Evolutionary conservation across 2,329 filamentous ascomycete species (phyloP).

Genomic region (Curvularia hawaiiensis): DNA sequence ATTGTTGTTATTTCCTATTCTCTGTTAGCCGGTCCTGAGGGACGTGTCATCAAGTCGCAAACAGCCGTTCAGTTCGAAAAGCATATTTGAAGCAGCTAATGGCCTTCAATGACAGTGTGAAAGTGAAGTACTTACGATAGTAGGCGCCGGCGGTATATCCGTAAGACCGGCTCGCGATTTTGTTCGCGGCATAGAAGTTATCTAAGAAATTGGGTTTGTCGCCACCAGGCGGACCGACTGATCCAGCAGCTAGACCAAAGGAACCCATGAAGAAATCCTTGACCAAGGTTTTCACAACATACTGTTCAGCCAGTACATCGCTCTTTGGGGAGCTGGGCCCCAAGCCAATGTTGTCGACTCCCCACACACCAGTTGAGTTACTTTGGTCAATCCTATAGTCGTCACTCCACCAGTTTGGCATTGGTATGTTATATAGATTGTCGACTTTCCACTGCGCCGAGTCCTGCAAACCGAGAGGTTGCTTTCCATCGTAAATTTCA

Average conservation of each 20-base stretch:
- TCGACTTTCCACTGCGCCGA: conserved; percentile 25
- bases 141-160: conserved; percentile 44
- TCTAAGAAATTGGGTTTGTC: conserved; percentile 29
- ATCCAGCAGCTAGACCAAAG: conserved; percentile 32
- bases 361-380: conserved; percentile 22
- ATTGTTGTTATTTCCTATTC: conserved; percentile 32
- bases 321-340: conserved; percentile 27
- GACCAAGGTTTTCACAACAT: conserved; percentile 24
- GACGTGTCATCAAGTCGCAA: too few species aligned
- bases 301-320: conserved; percentile 18
- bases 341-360: conserved; percentile 34
- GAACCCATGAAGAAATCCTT: conserved; percentile 40
- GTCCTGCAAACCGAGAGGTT: conserved; percentile 27
- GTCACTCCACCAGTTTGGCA: conserved; percentile 26
- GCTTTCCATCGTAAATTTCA: conserved; percentile 21
- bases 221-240: conserved; percentile 14
- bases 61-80: too few species aligned
- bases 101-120: not conserved
- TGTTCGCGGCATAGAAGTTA: conserved; percentile 15
- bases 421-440: conserved; percentile 24
- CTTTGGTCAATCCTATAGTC: conserved; percentile 10
- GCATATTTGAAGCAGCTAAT: not conserved
- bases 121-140: conserved; percentile 37
- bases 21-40: conserved; percentile 13
- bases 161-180: conserved; percentile 37